Percentiles rank a stretch among this genome's conserved stretches.
Evolutionary conservation across 163 green algal genomes (phyloP).

Genomic region (Trebouxia gelatinosa): DNA sequence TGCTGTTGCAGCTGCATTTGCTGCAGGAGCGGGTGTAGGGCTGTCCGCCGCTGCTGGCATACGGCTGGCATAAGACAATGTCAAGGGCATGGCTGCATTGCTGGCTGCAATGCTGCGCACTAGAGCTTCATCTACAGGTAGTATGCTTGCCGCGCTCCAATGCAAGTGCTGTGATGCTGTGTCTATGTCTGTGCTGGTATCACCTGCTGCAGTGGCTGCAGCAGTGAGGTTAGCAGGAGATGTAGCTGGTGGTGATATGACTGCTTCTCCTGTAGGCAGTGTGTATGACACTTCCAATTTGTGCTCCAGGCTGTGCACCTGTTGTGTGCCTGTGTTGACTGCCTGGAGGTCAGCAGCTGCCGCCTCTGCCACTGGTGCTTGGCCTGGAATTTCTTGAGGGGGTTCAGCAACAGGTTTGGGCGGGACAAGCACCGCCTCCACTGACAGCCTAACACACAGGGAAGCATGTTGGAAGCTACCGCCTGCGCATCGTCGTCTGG

Average conservation of each 20-base stretch:
- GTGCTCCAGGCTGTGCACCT: not conserved
- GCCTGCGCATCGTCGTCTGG: not conserved
- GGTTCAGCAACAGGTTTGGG: not conserved
- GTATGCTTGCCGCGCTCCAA: not conserved
- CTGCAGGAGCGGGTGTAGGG: not conserved
- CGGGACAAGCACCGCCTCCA: not conserved
- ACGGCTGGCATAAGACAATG: not conserved
- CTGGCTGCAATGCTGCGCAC: not conserved
- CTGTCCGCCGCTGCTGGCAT: not conserved
- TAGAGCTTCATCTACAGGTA: not conserved
- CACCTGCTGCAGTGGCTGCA: not conserved
- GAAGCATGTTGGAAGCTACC: too few relatives aligned
- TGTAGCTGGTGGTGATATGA: not conserved
- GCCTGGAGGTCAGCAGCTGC: not conserved
- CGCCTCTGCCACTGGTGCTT: not conserved
- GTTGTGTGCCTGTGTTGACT: not conserved
- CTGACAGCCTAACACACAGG: not conserved
- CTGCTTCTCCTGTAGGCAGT: not conserved
- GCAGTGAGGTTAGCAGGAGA: too few relatives aligned
- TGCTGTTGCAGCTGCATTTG: not conserved
- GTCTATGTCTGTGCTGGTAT: too few relatives aligned
- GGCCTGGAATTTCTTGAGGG: not conserved
- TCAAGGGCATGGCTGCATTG: slow-evolving; percentile 21
- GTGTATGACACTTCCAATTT: slow-evolving; percentile 8
- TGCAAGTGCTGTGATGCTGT: too few relatives aligned